Evolutionary conservation across 768 basidiomycete genomes (phyloP).

Genomic region (Calocybe indica): DNA sequence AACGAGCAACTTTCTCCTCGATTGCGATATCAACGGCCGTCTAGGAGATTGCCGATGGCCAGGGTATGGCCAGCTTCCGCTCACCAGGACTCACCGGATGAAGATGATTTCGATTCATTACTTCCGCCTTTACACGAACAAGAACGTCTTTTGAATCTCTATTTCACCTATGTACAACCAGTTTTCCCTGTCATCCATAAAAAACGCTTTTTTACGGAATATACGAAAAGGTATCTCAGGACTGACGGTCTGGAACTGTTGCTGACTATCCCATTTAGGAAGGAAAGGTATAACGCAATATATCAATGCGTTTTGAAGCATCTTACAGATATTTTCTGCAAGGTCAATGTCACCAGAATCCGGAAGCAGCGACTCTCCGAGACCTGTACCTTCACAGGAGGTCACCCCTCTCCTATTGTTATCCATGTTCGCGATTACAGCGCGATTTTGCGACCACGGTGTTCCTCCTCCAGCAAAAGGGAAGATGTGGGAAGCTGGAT

Average conservation of each 20-base stretch:
- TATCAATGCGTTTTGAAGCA: no score
- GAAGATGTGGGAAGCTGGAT: slow-evolving; percentile 70
- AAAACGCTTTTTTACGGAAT: slow-evolving; percentile 61
- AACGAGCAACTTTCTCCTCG: slow-evolving; percentile 5
- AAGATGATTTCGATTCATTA: slow-evolving; percentile 36
- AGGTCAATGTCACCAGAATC: slow-evolving; percentile 22
- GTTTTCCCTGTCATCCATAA: slow-evolving; percentile 79
- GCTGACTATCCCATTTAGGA: slow-evolving; percentile 5
- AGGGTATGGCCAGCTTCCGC: slow-evolving; percentile 65
- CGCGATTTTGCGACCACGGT: slow-evolving; percentile 58
- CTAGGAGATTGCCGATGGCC: slow-evolving; percentile 68
- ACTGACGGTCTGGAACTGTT: neutral
- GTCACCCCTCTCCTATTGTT: slow-evolving; percentile 66
- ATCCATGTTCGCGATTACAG: slow-evolving; percentile 77
- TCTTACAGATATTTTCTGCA: neutral
- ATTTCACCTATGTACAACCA: slow-evolving; percentile 82
- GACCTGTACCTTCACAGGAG: slow-evolving; percentile 54
- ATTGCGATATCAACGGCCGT: slow-evolving; percentile 10
- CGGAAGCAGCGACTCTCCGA: slow-evolving; percentile 23
- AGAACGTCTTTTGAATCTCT: slow-evolving; percentile 64
- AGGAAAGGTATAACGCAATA: slow-evolving; percentile 3
- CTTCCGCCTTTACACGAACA: slow-evolving; percentile 62
- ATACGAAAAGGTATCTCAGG: slow-evolving; percentile 38
- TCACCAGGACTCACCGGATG: slow-evolving; percentile 33
- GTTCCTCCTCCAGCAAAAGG: slow-evolving; percentile 38